These are phyloP conservation scores for Arachnomyces sp. DNA, from an alignment of 2,329 filamentous ascomycete genomes.

Conservation along the genomic window DNA sequence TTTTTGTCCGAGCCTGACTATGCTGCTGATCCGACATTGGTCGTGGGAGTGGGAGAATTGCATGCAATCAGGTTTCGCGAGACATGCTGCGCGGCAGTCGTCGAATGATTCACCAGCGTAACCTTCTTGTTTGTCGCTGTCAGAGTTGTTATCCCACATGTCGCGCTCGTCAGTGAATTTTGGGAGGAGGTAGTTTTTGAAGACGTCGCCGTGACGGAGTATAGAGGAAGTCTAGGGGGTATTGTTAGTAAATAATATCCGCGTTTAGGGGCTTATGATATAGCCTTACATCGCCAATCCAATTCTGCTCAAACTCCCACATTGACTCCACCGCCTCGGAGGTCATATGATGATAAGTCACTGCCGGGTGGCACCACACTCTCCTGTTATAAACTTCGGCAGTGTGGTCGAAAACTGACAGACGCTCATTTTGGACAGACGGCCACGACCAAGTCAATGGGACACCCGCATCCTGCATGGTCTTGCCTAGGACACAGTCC, in stretches of 20 bases:
- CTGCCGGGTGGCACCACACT: constrained; percentile 44
- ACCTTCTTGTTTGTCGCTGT: constrained; percentile 1
- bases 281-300: constrained; percentile 18
- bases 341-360: constrained; percentile 43
- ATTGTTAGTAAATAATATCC: not conserved
- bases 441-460: constrained; percentile 41
- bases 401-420: constrained; percentile 38
- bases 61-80: constrained; percentile 4
- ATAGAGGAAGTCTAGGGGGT: constrained; percentile 4
- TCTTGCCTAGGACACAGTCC: constrained; percentile 43
- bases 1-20: not conserved
- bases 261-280: not conserved
- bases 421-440: constrained; percentile 34
- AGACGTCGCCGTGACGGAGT: constrained; percentile 7
- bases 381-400: constrained; percentile 31
- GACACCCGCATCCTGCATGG: constrained; percentile 39
- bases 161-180: not conserved
- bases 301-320: constrained; percentile 39
- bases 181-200: constrained; percentile 6
- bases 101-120: not conserved
- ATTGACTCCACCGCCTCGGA: constrained; percentile 35
- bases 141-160: constrained; percentile 9
- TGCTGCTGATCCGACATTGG: constrained; percentile 8
- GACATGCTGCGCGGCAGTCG: constrained; percentile 5
- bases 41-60: constrained; percentile 8